Evolutionary conservation across 2,329 filamentous ascomycete genomes (phyloP).

Genomic region (Colletotrichum magnum): DNA sequence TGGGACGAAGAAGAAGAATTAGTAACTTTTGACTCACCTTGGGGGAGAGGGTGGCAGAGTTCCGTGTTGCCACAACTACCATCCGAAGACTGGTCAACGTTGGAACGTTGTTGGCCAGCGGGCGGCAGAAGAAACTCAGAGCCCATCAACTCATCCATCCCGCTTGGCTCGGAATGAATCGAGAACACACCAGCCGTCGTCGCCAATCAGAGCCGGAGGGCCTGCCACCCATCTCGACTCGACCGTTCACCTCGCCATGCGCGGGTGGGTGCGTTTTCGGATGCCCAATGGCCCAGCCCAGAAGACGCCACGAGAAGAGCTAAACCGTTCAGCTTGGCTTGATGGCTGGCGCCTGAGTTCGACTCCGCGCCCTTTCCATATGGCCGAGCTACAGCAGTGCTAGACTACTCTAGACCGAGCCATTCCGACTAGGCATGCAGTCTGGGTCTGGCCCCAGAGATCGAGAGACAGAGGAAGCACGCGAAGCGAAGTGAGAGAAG

Average conservation of each 20-base stretch:
- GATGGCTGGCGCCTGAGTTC: constrained; percentile 30
- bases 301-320: constrained; percentile 13
- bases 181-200: background rate
- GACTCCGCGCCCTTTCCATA: constrained; percentile 1
- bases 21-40: background rate
- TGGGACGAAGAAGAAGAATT: background rate
- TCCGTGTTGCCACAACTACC: constrained; percentile 28
- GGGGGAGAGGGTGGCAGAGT: background rate
- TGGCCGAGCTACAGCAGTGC: background rate
- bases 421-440: constrained; percentile 5
- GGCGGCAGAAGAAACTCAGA: constrained; percentile 12
- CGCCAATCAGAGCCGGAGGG: constrained; percentile 15
- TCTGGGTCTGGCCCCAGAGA: background rate
- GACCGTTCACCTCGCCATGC: constrained; percentile 5
- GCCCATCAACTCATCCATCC: background rate
- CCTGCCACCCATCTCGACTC: constrained; percentile 3
- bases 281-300: background rate
- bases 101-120: background rate
- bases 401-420: constrained; percentile 13
- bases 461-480: no score
- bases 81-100: constrained; percentile 12
- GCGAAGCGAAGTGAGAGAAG: no score
- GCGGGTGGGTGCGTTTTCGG: constrained; percentile 3
- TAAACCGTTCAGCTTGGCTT: constrained; percentile 29
- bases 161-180: constrained; percentile 2